phyloP scores from a whole-genome alignment of 2,329 filamentous ascomycete species.

The Aphanoascus verrucosus region DNA sequence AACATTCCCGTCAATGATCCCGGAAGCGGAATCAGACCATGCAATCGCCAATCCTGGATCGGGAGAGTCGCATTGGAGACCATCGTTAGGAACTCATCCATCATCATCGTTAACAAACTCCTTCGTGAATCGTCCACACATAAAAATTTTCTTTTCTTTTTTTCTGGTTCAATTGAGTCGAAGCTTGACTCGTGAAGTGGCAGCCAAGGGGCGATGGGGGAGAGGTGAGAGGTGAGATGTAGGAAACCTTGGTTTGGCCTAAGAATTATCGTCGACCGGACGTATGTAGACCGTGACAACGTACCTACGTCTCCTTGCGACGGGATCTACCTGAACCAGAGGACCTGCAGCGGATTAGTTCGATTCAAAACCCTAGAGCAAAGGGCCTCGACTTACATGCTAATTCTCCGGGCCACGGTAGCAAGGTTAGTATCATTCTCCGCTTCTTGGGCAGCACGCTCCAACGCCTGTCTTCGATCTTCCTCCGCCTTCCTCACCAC shows the following conservation, averaged over 20 bases:
- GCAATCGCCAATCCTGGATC: background rate
- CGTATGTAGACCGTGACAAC: background rate
- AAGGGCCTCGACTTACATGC: conserved; percentile 61
- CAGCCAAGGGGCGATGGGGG: background rate
- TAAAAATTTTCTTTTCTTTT: background rate
- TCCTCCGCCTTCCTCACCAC: conserved; percentile 73
- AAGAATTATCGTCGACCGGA: background rate
- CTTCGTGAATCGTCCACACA: background rate
- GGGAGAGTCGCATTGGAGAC: background rate
- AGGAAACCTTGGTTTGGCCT: background rate
- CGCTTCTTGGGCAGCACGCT: conserved; percentile 76
- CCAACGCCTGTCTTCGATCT: conserved; percentile 69
- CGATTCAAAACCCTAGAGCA: background rate
- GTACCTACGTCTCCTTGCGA: conserved; percentile 23
- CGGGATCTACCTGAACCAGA: conserved; percentile 30
- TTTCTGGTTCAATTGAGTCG: background rate
- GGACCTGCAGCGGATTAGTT: conserved; percentile 24
- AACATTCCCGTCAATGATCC: background rate
- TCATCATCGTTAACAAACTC: background rate
- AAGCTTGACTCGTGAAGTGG: background rate
- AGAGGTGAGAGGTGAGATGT: background rate
- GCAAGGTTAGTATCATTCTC: conserved; percentile 85
- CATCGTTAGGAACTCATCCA: background rate
- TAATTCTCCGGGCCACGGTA: conserved; percentile 78
- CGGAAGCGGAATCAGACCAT: background rate